These are phyloP conservation scores for Chernovozyma aurita DNA, from an alignment of 1,139 yeast genomes.

Conservation along the genomic window DNA sequence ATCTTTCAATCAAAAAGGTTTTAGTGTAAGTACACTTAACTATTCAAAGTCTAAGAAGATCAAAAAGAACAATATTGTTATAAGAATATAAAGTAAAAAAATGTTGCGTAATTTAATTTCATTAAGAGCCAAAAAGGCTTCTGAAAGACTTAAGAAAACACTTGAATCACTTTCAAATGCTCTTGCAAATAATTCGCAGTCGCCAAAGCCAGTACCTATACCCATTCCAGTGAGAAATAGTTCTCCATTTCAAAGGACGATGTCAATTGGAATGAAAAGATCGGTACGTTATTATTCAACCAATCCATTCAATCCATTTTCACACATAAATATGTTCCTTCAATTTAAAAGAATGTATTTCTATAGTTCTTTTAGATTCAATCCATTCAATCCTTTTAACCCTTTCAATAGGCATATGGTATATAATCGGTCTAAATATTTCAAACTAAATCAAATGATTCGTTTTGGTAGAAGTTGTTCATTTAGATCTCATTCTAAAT, in stretches of 20 bases:
- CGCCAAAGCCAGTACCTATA: constrained; percentile 19
- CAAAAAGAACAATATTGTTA: too few relatives aligned
- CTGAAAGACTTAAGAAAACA: constrained; percentile 25
- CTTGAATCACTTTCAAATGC: constrained; percentile 29
- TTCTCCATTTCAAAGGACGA: constrained; percentile 5
- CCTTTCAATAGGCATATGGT: constrained; percentile 4
- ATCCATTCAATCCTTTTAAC: constrained; percentile 7
- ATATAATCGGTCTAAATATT: constrained; percentile 1
- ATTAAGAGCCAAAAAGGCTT: constrained; percentile 21
- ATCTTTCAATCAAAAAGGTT: too few relatives aligned
- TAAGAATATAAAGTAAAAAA: too few relatives aligned
- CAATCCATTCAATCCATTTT: constrained; percentile 9
- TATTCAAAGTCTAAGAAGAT: too few relatives aligned
- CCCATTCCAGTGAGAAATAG: constrained; percentile 18
- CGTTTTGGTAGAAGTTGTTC: background rate
- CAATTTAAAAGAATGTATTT: constrained; percentile 1
- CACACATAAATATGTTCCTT: background rate
- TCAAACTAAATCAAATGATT: background rate
- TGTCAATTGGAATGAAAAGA: background rate
- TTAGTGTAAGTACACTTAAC: too few relatives aligned
- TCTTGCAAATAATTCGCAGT: constrained; percentile 13
- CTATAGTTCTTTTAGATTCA: constrained; percentile 2
- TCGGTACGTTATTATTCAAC: constrained; percentile 4
- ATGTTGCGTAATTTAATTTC: constrained; percentile 14
- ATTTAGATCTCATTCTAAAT: constrained; percentile 1